A percentile compares a stretch with the other conserved stretches of the same genome.
phyloP scores from a whole-genome alignment of 495 filamentous ascomycete species.

The Penicillium silybi region DNA sequence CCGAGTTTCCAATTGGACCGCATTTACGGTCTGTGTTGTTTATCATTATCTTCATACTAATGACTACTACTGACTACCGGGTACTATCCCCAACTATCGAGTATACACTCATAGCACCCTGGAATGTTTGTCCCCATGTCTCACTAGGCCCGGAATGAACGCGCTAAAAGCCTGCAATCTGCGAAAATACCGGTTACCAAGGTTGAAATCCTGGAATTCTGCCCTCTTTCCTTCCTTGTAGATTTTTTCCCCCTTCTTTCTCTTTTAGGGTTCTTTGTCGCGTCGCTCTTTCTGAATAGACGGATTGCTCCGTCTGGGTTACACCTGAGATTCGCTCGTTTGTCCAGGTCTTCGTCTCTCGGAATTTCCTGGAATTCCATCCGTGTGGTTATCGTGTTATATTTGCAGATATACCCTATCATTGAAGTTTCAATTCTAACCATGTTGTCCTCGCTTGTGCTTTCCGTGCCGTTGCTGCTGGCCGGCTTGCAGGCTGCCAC shows the following conservation, averaged over 20 bases:
- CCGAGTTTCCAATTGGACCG: too few relatives aligned
- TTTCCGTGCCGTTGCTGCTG: constrained; percentile 25
- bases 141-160: background rate
- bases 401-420: constrained; percentile 1
- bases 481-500: constrained; percentile 25
- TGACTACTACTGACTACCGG: too few relatives aligned
- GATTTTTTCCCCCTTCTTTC: background rate
- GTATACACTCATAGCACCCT: background rate
- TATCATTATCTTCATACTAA: too few relatives aligned
- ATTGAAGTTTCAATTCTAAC: background rate
- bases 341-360: constrained; percentile 3
- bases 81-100: too few relatives aligned
- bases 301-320: background rate
- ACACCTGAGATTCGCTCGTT: constrained; percentile 6
- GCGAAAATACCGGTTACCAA: constrained; percentile 14
- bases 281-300: constrained; percentile 4
- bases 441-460: constrained; percentile 25
- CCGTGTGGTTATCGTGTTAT: constrained; percentile 5
- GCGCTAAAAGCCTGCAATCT: constrained; percentile 15
- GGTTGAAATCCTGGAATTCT: constrained; percentile 16
- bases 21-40: too few relatives aligned
- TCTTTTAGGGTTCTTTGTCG: background rate
- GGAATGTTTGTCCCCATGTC: background rate
- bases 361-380: background rate
- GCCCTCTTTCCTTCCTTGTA: background rate